Percentiles rank a stretch among this genome's conserved stretches.
These are phyloP conservation scores for Phalaenopsis hybrid DNA, from an alignment of 116 monocot genomes.

Conservation along the genomic window DNA sequence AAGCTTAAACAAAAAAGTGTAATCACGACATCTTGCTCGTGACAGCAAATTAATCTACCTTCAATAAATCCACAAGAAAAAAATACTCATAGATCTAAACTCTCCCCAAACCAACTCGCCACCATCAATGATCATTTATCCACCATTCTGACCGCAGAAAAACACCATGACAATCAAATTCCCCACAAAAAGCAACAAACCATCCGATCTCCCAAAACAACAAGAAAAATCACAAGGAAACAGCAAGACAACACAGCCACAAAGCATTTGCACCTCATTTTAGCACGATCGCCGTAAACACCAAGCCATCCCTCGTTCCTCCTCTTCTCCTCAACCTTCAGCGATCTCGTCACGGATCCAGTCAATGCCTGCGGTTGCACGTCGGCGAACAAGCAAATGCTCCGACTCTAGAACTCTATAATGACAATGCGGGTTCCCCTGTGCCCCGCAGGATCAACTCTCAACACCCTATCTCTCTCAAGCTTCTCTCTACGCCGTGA, in stretches of 20 bases:
- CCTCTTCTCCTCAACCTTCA: background rate
- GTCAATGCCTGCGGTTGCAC: constrained; percentile 1
- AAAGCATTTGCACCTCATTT: constrained; percentile 4
- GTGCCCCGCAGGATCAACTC: background rate
- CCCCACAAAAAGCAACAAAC: background rate
- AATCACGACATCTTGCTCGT: background rate
- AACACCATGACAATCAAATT: background rate
- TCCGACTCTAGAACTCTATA: background rate
- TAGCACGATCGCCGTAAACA: background rate
- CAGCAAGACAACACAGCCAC: background rate
- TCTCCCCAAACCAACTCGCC: background rate
- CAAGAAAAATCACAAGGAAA: background rate
- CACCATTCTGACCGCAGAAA: background rate
- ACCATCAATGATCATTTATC: background rate
- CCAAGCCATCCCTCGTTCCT: background rate
- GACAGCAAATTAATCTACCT: background rate
- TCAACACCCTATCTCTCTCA: background rate
- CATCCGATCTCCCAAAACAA: background rate
- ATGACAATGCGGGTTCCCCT: background rate
- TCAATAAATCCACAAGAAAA: background rate
- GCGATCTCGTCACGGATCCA: background rate
- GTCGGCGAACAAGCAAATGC: background rate
- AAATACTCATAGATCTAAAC: background rate
- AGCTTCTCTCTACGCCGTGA: background rate
- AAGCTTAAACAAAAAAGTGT: background rate